phyloP scores from a whole-genome alignment of 2,329 filamentous ascomycete genomes.

The Fusarium sp. region DNA sequence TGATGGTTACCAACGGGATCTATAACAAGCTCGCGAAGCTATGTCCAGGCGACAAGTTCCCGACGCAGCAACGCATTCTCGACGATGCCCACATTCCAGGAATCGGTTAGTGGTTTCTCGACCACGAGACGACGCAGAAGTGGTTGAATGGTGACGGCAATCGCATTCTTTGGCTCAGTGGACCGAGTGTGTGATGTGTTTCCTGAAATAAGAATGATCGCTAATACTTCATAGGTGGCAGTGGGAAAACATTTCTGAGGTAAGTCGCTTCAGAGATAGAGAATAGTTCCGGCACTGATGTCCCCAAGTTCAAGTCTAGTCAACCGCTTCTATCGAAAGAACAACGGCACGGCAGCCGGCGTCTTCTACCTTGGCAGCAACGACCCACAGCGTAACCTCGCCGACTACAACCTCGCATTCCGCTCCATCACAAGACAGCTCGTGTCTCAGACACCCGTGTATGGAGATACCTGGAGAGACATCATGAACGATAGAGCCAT shows the following conservation, averaged over 20 bases:
- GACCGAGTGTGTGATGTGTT: not conserved
- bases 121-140: not conserved
- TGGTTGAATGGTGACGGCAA: not conserved
- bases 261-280: not conserved
- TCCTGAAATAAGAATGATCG: no score
- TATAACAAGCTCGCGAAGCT: not conserved
- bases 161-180: constrained; percentile 5
- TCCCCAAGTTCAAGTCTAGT: not conserved
- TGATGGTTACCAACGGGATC: no score
- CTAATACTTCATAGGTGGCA: not conserved
- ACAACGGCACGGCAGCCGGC: accelerated
- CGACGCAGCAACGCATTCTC: not conserved
- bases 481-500: no score
- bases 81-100: not conserved
- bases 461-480: no score
- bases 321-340: not conserved
- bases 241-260: constrained; percentile 12
- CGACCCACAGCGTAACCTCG: not conserved
- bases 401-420: not conserved
- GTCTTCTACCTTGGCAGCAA: not conserved
- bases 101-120: not conserved
- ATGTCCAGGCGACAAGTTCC: constrained; percentile 2
- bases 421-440: not conserved
- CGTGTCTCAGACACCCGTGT: not conserved
- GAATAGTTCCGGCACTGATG: no score